Conservation (phyloP, 2,329 filamentous ascomycete genomes). For the Cryphonectria naterciae region DNA sequence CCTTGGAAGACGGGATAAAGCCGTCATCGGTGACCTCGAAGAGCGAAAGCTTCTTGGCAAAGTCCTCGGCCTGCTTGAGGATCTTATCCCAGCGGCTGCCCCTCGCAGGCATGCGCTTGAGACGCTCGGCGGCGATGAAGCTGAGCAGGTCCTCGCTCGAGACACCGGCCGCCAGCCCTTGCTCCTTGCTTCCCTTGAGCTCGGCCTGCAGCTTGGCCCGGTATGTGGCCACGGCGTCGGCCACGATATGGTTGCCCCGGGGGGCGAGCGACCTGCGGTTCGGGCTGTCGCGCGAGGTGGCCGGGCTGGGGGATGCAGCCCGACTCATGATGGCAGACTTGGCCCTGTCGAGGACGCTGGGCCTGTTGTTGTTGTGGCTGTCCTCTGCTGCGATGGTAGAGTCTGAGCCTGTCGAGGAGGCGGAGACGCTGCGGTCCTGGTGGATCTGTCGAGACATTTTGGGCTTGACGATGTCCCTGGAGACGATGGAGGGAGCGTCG, state of each 20-base stretch:
- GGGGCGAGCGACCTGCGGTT: constrained; percentile 25
- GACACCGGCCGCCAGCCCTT: constrained; percentile 25
- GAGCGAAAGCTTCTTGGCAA: constrained; percentile 30
- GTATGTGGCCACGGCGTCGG: constrained; percentile 27
- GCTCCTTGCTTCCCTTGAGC: constrained; percentile 28
- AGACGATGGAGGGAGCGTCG: constrained; percentile 29
- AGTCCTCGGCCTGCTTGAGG: constrained; percentile 29
- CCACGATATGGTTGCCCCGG: constrained; percentile 29
- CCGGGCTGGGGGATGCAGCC: constrained; percentile 24
- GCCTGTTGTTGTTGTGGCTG: constrained; percentile 18
- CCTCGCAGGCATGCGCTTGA: constrained; percentile 29
- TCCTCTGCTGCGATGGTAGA: constrained; percentile 28
- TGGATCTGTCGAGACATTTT: constrained; percentile 24
- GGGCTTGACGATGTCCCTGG: constrained; percentile 26
- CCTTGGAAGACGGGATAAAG: constrained; percentile 30
- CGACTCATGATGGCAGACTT: constrained; percentile 26
- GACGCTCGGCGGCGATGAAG: constrained; percentile 29
- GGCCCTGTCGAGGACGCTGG: constrained; percentile 25
- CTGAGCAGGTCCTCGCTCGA: constrained; percentile 27
- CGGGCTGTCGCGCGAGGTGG: constrained; percentile 17
- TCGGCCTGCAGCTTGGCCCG: constrained; percentile 27
- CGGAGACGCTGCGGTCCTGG: constrained; percentile 27
- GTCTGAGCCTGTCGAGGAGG: constrained; percentile 26
- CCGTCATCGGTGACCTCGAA: constrained; percentile 28
- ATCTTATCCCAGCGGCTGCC: constrained; percentile 31